These are phyloP conservation scores for Camellia granthamiana DNA, from an alignment of 148 eudicot genomes.

Conservation along the genomic window DNA sequence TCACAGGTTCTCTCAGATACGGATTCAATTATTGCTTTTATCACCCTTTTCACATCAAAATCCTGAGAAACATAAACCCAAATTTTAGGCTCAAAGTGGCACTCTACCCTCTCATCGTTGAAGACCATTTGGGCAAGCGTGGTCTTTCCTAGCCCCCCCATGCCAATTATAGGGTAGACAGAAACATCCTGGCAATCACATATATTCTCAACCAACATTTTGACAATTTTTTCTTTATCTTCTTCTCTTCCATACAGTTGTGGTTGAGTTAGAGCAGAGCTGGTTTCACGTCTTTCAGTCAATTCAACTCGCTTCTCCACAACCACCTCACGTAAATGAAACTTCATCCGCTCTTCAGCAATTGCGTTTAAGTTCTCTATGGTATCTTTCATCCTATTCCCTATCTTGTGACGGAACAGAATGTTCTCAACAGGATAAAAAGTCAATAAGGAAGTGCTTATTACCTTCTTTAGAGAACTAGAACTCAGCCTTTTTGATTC, in stretches of 20 bases:
- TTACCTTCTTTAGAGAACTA: not conserved
- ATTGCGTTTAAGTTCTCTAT: not conserved
- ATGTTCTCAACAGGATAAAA: not conserved
- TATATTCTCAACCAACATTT: not conserved
- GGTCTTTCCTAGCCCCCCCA: not conserved
- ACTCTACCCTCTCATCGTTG: not conserved
- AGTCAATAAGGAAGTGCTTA: not conserved
- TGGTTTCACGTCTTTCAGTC: no score
- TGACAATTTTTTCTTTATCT: no score
- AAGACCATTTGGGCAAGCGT: not conserved
- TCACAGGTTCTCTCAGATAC: not conserved
- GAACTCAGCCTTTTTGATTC: no score
- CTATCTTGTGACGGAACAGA: not conserved
- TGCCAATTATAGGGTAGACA: conserved; percentile 2
- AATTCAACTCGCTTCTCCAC: not conserved
- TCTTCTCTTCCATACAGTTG: no score
- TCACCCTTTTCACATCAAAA: not conserved
- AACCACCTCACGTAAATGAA: not conserved
- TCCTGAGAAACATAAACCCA: conserved; percentile 2
- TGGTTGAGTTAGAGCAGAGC: no score
- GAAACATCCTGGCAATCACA: not conserved
- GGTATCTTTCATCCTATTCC: not conserved
- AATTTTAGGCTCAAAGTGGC: not conserved
- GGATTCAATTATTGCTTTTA: not conserved
- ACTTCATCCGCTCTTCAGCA: not conserved